phyloP scores from a whole-genome alignment of 495 filamentous ascomycete genomes.

The Penicillium robsamsonii region DNA sequence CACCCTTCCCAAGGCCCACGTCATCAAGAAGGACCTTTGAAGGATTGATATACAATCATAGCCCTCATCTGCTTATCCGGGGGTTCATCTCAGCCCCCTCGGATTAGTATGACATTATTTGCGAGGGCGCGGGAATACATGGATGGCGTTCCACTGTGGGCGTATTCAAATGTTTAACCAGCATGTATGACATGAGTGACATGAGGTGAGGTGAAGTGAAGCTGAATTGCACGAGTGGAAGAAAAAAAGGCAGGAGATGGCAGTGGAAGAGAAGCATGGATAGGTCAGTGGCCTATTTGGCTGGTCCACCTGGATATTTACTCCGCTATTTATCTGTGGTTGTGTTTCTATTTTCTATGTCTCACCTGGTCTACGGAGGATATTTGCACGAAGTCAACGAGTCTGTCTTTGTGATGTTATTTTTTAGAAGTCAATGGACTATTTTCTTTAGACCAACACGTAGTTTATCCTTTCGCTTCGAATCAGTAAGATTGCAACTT shows the following conservation, averaged over 20 bases:
- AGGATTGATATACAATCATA: constrained; percentile 6
- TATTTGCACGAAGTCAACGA: constrained; percentile 12
- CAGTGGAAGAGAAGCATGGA: neutral
- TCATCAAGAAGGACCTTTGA: constrained; percentile 39
- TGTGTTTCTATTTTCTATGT: constrained; percentile 13
- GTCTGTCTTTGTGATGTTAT: constrained; percentile 12
- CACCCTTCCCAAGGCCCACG: constrained; percentile 40
- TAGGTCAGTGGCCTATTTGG: constrained; percentile 8
- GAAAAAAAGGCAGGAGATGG: neutral
- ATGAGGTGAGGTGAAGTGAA: constrained; percentile 5
- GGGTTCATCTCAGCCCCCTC: neutral
- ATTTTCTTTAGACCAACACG: neutral
- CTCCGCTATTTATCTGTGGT: constrained; percentile 1
- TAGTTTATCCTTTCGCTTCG: neutral
- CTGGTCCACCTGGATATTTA: constrained; percentile 6
- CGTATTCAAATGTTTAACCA: constrained; percentile 2
- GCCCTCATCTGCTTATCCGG: neutral
- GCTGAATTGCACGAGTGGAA: neutral
- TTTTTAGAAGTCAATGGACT: constrained; percentile 10
- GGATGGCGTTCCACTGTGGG: constrained; percentile 2
- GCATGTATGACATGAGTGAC: constrained; percentile 8
- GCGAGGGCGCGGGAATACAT: neutral
- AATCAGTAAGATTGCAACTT: neutral
- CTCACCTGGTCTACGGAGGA: neutral
- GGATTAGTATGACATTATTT: neutral